Conservation (phyloP, 371 early-diverging fungal genomes). For the Circinella minor region DNA sequence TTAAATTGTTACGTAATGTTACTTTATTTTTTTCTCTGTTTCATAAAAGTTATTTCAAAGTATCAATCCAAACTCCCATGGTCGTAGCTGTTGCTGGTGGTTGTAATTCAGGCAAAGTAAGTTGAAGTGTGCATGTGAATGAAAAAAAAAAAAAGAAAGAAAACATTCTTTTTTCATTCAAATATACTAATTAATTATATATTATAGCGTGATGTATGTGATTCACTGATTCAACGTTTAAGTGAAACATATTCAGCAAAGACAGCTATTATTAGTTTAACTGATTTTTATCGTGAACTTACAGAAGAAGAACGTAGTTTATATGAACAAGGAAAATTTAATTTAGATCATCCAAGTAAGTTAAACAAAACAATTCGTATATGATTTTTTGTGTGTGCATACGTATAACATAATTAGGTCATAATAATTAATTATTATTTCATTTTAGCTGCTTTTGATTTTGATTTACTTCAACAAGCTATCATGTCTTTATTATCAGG, state of each 20-base stretch:
- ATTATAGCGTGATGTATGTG: slow-evolving; percentile 31
- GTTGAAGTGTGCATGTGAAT: background rate
- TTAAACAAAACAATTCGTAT: no score
- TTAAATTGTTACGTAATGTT: background rate
- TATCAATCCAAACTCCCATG: slow-evolving; percentile 48
- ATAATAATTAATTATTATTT: background rate
- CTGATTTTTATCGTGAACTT: slow-evolving; percentile 62
- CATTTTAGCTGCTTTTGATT: slow-evolving; percentile 61
- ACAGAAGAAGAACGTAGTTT: slow-evolving; percentile 42
- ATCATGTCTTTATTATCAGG: slow-evolving; percentile 48
- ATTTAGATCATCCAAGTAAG: slow-evolving; percentile 61
- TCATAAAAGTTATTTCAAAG: slow-evolving; percentile 42
- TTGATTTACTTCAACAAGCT: slow-evolving; percentile 50
- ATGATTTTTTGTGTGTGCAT: no score
- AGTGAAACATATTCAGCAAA: slow-evolving; percentile 35
- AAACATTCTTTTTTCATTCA: background rate
- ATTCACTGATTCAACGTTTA: slow-evolving; percentile 27
- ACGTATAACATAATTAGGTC: no score
- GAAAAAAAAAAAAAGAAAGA: background rate
- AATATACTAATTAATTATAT: background rate
- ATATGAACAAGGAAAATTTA: slow-evolving; percentile 49
- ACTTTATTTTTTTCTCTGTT: background rate
- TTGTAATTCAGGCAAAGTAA: slow-evolving; percentile 50
- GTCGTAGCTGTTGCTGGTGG: slow-evolving; percentile 50
- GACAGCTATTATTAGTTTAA: slow-evolving; percentile 50